phyloP scores from a whole-genome alignment of 139 green algal genomes.

The Astrephomene gubernaculifera region DNA sequence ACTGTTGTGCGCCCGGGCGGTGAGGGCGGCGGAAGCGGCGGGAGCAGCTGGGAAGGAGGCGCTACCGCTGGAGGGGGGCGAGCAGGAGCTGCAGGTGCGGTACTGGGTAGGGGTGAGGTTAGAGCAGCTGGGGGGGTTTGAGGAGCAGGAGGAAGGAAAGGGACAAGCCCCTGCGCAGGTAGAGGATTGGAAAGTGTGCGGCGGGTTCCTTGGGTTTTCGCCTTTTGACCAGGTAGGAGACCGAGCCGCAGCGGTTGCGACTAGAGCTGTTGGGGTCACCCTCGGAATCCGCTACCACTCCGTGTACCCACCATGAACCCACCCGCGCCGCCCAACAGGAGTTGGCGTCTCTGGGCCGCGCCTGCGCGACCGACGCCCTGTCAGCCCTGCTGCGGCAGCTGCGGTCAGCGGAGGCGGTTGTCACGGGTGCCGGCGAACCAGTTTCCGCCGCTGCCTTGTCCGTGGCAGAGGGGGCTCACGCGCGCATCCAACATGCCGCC shows the following conservation, averaged over 20 bases:
- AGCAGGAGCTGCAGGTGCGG: background rate
- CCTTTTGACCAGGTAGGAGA: no score
- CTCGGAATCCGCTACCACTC: no score
- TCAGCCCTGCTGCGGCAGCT: background rate
- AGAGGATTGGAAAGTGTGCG: background rate
- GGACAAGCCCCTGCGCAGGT: background rate
- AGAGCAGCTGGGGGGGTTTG: background rate
- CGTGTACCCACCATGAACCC: no score
- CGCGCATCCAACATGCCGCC: background rate
- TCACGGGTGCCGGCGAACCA: background rate
- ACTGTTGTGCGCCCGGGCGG: slow-evolving; percentile 2
- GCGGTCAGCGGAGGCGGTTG: no score
- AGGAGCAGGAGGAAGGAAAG: no score
- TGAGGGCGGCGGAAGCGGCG: background rate
- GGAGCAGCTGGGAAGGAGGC: background rate
- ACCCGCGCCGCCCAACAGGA: no score
- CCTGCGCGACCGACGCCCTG: background rate
- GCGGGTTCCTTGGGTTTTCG: background rate
- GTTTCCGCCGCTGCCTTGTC: background rate
- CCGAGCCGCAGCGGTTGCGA: no score
- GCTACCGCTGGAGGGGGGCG: background rate
- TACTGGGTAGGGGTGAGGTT: background rate
- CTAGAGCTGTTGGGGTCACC: no score
- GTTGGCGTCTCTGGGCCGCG: background rate
- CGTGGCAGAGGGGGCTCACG: background rate